Evolutionary conservation across 768 basidiomycete genomes (phyloP), one percentile per base, ranked within the genome.

Genomic region (Termitomyces sp.): DNA sequence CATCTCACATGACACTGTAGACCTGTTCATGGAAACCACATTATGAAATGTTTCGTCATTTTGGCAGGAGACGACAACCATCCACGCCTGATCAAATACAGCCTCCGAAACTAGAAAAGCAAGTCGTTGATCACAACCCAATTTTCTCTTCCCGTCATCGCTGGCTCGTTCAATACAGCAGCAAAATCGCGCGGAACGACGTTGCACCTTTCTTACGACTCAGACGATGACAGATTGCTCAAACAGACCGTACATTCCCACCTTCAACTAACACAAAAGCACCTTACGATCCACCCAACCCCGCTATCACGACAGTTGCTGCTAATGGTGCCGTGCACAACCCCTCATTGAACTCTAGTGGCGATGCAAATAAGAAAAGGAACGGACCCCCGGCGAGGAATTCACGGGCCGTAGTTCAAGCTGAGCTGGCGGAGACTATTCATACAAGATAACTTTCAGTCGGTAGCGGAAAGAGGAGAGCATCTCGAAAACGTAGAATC

Each of bases 371-470:
- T 38, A 46, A 43, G 25, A 54, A 31, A 12, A 42, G 54, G 40
- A 49, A 42, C 15, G 60, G 57, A 34, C 53, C 38, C 5, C 20
- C 48, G 15, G 29, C 3, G 10, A 34, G 62, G 38, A 54, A 40
- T 53, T 51, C 54, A n/a, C 56, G 54, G 0, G 89, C 91, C 2
- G 90, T 89, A 55, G 94, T 96, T 67, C 96, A 98, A 73, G 82
- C 82, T 32, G 94, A 98, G 79, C 96, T 98, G 65, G 93, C 97
- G 72, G 89, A 92, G 72, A 98, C 97, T 38, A 94, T 97, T 51
- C 69, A 97, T 98, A 97, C 83, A 92, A 71, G 92, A 95, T 64
- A 99, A 98, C 76, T 96, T 98, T 69, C 89, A 86, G 62, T 91
- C 92, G 73, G 90, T 95, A 14, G 89, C 93, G 15, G 94, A 97